These are phyloP conservation scores for Yamadazyma laniorum DNA, from an alignment of 805 yeast genomes.

Conservation along the genomic window DNA sequence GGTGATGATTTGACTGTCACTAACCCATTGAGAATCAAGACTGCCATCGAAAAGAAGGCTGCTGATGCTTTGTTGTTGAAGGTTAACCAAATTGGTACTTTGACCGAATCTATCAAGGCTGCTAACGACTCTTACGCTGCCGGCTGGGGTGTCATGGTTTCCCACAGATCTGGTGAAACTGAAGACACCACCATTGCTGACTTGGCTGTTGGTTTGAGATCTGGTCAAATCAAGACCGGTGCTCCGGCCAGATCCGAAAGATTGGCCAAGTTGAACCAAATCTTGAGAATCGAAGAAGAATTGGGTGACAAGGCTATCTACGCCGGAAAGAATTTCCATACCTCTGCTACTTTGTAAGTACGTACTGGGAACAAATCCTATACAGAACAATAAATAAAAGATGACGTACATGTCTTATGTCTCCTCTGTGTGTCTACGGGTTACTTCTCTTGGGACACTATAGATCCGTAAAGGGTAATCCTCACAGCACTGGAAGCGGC, in stretches of 20 bases:
- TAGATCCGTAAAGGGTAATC: too few relatives aligned
- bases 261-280: slow-evolving; percentile 98
- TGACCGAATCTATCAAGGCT: slow-evolving; percentile 94
- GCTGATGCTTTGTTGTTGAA: slow-evolving; percentile 92
- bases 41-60: slow-evolving; percentile 95
- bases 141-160: slow-evolving; percentile 99
- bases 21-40: slow-evolving; percentile 91
- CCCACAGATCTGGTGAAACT: slow-evolving; percentile 99
- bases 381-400: too few relatives aligned
- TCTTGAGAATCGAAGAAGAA: slow-evolving; percentile 97
- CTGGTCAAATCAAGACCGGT: slow-evolving; percentile 99
- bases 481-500: too few relatives aligned
- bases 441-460: not conserved
- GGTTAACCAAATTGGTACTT: slow-evolving; percentile 98
- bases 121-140: slow-evolving; percentile 94
- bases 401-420: not conserved
- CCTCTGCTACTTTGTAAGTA: slow-evolving; percentile 38
- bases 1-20: slow-evolving; percentile 99
- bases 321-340: slow-evolving; percentile 92
- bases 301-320: slow-evolving; percentile 95
- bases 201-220: slow-evolving; percentile 94
- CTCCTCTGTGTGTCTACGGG: too few relatives aligned
- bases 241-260: slow-evolving; percentile 99
- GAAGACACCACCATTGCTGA: slow-evolving; percentile 99
- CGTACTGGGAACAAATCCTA: too few relatives aligned